Percentiles rank a stretch among this genome's conserved stretches.
Conservation (phyloP, 148 eudicot genomes). For the Limonium bicolor region DNA sequence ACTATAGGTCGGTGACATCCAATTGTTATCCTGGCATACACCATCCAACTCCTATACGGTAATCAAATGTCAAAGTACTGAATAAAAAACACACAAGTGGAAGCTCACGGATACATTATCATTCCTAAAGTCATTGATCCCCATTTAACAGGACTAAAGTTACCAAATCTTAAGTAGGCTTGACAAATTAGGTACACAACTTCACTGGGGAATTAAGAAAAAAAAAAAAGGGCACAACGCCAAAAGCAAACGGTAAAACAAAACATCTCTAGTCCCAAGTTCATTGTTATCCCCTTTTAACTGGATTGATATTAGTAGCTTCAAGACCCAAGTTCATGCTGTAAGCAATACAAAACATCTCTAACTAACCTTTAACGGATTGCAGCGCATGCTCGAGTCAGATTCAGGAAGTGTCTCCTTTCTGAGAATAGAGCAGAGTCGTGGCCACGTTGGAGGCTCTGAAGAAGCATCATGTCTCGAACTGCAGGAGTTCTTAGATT, state of each 20-base stretch:
- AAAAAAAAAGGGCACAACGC: background rate
- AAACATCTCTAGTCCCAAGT: too few species aligned
- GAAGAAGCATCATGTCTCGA: constrained; percentile 10
- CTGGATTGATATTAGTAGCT: too few species aligned
- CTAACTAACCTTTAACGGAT: constrained; percentile 33
- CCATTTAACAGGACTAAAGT: background rate
- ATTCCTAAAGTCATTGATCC: constrained; percentile 1
- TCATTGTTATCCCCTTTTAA: too few species aligned
- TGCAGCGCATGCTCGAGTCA: constrained; percentile 14
- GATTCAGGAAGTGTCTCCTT: constrained; percentile 35
- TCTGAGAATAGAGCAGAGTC: constrained; percentile 7
- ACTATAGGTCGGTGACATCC: constrained; percentile 47
- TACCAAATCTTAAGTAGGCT: background rate
- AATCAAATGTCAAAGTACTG: too few species aligned
- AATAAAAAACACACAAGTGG: too few species aligned
- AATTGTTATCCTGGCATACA: constrained; percentile 32
- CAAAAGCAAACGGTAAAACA: too few species aligned
- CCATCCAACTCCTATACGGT: constrained; percentile 66
- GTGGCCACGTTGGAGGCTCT: constrained; percentile 7
- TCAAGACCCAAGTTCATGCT: too few species aligned
- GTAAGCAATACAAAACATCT: constrained; percentile 2
- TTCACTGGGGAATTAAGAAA: background rate
- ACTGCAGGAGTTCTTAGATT: constrained; percentile 10
- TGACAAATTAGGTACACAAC: background rate
- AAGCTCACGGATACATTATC: constrained; percentile 11